phyloP scores from a whole-genome alignment of 208 protist species.

The Trypanosoma vivax region DNA sequence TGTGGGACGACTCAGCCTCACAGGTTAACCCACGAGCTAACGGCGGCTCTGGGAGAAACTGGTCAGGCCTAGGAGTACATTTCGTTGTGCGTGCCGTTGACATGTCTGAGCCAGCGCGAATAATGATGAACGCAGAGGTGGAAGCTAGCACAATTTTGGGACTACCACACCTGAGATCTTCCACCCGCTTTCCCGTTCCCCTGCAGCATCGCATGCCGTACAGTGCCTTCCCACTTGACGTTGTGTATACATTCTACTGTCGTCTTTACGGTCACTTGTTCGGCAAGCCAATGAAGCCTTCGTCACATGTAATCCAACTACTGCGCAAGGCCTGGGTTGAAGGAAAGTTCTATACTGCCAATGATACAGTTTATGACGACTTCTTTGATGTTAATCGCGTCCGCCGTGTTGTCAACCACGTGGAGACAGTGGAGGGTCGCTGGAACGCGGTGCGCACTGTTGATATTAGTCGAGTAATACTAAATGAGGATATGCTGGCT shows the following conservation, averaged over 20 bases:
- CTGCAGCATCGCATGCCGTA: slow-evolving; percentile 36
- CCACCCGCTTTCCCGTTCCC: slow-evolving; percentile 18
- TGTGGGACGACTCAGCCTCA: not conserved
- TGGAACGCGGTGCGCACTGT: slow-evolving; percentile 53
- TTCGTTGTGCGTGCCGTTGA: slow-evolving; percentile 70
- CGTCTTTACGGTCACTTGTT: slow-evolving; percentile 42
- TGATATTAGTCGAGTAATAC: slow-evolving; percentile 42
- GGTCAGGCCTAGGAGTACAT: slow-evolving; percentile 24
- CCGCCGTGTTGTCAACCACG: too few species aligned
- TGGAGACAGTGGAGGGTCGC: slow-evolving; percentile 4
- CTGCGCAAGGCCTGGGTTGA: slow-evolving; percentile 5
- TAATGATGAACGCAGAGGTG: slow-evolving; percentile 24
- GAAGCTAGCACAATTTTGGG: slow-evolving; percentile 38
- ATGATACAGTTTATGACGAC: too few species aligned
- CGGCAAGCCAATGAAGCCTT: slow-evolving; percentile 30
- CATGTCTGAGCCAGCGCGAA: slow-evolving; percentile 29
- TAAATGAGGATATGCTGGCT: slow-evolving; percentile 56
- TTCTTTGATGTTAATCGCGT: too few species aligned
- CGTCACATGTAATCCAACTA: slow-evolving; percentile 26
- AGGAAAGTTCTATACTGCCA: not conserved
- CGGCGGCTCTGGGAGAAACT: too few species aligned
- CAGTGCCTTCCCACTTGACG: slow-evolving; percentile 52
- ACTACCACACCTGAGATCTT: slow-evolving; percentile 14
- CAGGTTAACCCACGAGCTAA: not conserved
- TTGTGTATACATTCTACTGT: slow-evolving; percentile 61